These are phyloP conservation scores for Ampelocalamus luodianensis DNA, from an alignment of 176 grass and related monocot genomes.

Conservation along the genomic window DNA sequence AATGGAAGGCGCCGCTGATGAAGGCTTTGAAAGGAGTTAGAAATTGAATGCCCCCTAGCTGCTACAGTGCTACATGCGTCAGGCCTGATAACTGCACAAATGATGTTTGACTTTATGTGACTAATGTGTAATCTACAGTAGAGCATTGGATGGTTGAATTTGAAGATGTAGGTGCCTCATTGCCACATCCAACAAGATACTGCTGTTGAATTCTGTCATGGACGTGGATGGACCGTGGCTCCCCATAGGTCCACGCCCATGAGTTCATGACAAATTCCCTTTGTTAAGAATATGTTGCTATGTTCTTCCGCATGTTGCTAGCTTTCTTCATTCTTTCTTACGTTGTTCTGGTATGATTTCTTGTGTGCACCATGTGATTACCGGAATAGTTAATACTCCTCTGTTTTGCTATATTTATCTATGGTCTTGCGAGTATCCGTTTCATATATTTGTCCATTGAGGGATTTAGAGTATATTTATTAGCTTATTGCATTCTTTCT, in stretches of 20 bases:
- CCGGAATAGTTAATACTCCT: not conserved
- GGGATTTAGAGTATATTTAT: too few relatives aligned
- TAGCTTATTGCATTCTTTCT: too few relatives aligned
- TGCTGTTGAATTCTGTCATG: not conserved
- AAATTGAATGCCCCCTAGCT: not conserved
- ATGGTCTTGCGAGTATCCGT: too few relatives aligned
- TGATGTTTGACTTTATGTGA: not conserved
- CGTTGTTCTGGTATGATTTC: not conserved
- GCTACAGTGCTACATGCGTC: not conserved
- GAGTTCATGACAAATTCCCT: too few relatives aligned
- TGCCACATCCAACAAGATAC: not conserved
- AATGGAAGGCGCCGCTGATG: not conserved
- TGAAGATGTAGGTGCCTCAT: not conserved
- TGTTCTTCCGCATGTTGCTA: not conserved
- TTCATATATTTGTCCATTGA: too few relatives aligned
- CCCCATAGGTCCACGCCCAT: too few relatives aligned
- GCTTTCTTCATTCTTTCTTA: slow-evolving; percentile 13
- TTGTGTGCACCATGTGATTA: not conserved
- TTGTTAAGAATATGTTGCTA: too few relatives aligned
- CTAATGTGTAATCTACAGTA: slow-evolving; percentile 2
- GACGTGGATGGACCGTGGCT: too few relatives aligned
- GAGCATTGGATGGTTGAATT: not conserved
- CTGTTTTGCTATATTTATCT: too few relatives aligned
- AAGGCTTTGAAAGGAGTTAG: not conserved
- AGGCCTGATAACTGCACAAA: not conserved